phyloP scores from a whole-genome alignment of 495 filamentous ascomycete species.

The Neurospora sp. region DNA sequence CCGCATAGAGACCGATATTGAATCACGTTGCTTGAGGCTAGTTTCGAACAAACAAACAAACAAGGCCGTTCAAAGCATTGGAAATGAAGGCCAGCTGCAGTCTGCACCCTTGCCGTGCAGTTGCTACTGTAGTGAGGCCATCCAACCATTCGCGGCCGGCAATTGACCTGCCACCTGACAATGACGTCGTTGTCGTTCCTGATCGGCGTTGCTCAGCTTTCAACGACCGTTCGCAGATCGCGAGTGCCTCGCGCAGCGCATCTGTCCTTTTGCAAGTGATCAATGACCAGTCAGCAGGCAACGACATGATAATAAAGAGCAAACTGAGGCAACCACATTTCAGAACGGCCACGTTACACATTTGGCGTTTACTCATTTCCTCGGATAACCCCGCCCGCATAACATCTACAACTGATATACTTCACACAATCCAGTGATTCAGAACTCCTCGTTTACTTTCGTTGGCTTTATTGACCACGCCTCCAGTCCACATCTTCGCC shows the following conservation, averaged over 20 bases:
- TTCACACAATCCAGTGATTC: background rate
- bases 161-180: constrained; percentile 11
- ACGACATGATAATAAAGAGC: background rate
- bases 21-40: background rate
- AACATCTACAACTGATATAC: too few species aligned
- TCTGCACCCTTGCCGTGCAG: background rate
- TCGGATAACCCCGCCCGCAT: too few species aligned
- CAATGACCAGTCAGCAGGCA: background rate
- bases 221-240: background rate
- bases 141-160: background rate
- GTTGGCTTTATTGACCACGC: background rate
- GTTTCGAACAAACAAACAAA: background rate
- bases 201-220: background rate
- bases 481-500: background rate
- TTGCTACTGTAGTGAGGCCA: background rate
- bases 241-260: background rate
- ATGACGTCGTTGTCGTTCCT: constrained; percentile 22
- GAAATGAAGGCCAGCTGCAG: background rate
- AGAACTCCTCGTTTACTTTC: background rate
- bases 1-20: background rate
- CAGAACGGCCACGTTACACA: background rate
- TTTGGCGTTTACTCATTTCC: background rate
- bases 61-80: background rate
- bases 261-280: background rate
- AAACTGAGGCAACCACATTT: background rate